phyloP scores from a whole-genome alignment of 2,329 filamentous ascomycete species.

The Mollisiaceae sp. region DNA sequence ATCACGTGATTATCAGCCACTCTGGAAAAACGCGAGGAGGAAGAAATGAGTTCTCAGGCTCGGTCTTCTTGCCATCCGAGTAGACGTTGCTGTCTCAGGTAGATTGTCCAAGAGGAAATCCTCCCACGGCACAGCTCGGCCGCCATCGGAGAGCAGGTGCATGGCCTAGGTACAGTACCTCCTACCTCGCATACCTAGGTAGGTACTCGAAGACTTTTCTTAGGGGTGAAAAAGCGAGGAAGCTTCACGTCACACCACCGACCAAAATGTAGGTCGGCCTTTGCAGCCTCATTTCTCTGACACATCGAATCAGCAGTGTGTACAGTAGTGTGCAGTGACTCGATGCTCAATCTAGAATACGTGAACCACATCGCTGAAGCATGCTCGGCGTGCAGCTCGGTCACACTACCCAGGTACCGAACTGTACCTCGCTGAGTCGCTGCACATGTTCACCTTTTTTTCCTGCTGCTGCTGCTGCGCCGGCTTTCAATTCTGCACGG shows the following conservation, averaged over 20 bases:
- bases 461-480: neutral
- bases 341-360: neutral
- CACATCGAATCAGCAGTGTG: neutral
- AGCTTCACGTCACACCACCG: neutral
- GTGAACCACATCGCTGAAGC: neutral
- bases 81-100: neutral
- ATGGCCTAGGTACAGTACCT: too few species aligned
- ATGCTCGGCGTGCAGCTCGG: constrained; percentile 1
- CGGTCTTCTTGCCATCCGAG: neutral
- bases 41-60: neutral
- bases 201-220: neutral
- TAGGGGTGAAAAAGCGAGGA: neutral
- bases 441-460: neutral
- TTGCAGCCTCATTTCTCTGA: neutral
- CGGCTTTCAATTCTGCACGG: neutral
- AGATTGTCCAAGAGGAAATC: too few species aligned
- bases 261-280: neutral
- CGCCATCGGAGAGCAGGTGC: too few species aligned
- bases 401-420: neutral
- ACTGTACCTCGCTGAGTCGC: neutral
- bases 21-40: neutral
- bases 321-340: neutral
- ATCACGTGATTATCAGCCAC: neutral
- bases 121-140: too few species aligned
- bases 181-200: too few species aligned